Evolutionary conservation across 2,329 filamentous ascomycete genomes (phyloP), one percentile per base, ranked within the genome.

Genomic region (Fusarium denticulatum): DNA sequence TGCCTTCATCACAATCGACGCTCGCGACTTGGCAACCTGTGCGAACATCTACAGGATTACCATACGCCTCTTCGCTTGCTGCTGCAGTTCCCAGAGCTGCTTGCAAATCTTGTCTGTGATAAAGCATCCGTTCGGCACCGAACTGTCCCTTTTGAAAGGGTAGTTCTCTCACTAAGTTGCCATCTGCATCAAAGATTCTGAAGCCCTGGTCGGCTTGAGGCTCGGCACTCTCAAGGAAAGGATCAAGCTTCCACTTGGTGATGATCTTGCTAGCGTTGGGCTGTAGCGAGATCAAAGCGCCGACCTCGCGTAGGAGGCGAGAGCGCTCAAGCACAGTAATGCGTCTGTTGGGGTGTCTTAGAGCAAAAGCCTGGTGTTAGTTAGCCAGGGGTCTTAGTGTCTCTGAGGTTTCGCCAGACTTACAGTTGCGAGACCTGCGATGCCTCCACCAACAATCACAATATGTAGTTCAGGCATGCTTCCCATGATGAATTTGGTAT

Each of bases 241-340:
- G 37, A 20, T 73, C 42, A 10, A 76, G 64, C 5, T 63, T 69
- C 71, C 71, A 76, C 22, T 67, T 67, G 22, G 68, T 60, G 26
- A 76, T 34, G 15, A 76, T 76, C 45, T 76, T 76, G 45, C 56
- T 76, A 22, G 74, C 71, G 12, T 76, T 76, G 15, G 71, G 74
- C 30, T 76, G 74, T 11, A 76, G 52, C 3, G 73, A 76, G 11
- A 76, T 56, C 7, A 76, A 43, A 14, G 74, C 74, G 8, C 74
- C 73, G 12, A 76, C 73, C 45, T 76, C 74, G 9, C 73, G 68
- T 10, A 76, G 58, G 30, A 76, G 64, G 18, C 73, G 71, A 32
- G 74, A 76, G n/a, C 71, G 69, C 16, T 76, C 74, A 6, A 76
- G 59, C 15, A 76, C 69, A 5, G 71, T 76, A n/a, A 76, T 76